Percentiles rank a stretch among this genome's conserved stretches.
Conservation (phyloP, 2,329 filamentous ascomycete genomes). For the Curvularia spicifera region DNA sequence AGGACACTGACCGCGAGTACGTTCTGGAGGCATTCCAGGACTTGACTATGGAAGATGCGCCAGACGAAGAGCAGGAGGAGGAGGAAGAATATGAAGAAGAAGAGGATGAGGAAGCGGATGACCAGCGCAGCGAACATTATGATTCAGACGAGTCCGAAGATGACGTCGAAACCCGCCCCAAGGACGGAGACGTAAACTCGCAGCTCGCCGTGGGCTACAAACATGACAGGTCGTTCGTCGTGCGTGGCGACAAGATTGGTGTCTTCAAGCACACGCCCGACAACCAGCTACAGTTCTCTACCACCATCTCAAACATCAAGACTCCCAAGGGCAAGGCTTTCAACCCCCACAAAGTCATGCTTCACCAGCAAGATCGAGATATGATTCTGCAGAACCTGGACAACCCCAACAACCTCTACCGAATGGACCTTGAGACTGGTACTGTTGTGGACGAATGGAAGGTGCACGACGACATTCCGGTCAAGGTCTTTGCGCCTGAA, state of each 20-base stretch:
- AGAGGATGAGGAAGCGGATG: conserved; percentile 68
- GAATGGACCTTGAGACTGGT: conserved; percentile 97
- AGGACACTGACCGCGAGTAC: conserved; percentile 91
- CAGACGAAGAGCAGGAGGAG: conserved; percentile 61
- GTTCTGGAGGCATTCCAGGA: conserved; percentile 96
- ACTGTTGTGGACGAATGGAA: conserved; percentile 99
- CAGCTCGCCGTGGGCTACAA: conserved; percentile 96
- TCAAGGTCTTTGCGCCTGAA: conserved; percentile 90
- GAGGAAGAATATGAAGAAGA: conserved; percentile 66
- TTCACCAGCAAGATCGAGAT: conserved; percentile 87
- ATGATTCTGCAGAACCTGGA: conserved; percentile 84
- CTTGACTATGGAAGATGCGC: conserved; percentile 83
- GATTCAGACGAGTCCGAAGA: conserved; percentile 81
- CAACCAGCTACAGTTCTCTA: conserved; percentile 93
- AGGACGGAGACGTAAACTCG: conserved; percentile 87
- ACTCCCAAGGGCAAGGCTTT: conserved; percentile 83
- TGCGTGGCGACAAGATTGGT: conserved; percentile 96
- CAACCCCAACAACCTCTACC: conserved; percentile 89
- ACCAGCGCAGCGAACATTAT: conserved; percentile 74
- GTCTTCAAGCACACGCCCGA: conserved; percentile 96
- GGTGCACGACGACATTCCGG: conserved; percentile 92
- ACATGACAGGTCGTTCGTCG: conserved; percentile 94
- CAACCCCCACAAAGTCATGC: conserved; percentile 95
- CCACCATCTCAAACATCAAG: conserved; percentile 94
- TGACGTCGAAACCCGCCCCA: conserved; percentile 69